phyloP scores from a whole-genome alignment of 371 early-diverging fungal species.

The Mucor indicus region DNA sequence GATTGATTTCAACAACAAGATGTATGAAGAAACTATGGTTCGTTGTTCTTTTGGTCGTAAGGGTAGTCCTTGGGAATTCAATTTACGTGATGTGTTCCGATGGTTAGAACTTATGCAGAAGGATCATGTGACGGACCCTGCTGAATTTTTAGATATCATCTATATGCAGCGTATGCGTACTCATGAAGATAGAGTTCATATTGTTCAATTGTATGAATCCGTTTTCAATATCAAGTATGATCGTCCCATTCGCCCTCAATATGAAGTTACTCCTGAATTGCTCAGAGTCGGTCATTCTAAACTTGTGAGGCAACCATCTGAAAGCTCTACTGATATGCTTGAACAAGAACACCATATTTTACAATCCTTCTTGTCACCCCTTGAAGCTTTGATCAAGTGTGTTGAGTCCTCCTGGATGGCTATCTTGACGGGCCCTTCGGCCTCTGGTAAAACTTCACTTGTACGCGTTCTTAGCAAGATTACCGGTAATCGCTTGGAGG shows the following conservation, averaged over 20 bases:
- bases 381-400: slow-evolving; percentile 84
- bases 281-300: slow-evolving; percentile 69
- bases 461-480: slow-evolving; percentile 80
- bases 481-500: slow-evolving; percentile 79
- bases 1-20: slow-evolving; percentile 84
- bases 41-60: slow-evolving; percentile 74
- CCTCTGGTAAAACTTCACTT: slow-evolving; percentile 86
- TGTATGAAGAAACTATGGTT: slow-evolving; percentile 85
- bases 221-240: slow-evolving; percentile 58
- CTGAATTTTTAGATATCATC: slow-evolving; percentile 74
- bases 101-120: slow-evolving; percentile 84
- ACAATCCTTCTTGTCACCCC: slow-evolving; percentile 61
- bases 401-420: slow-evolving; percentile 92
- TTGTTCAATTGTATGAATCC: slow-evolving; percentile 60
- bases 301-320: slow-evolving; percentile 44
- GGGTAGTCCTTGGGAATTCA: slow-evolving; percentile 98
- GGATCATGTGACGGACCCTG: slow-evolving; percentile 55
- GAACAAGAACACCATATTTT: slow-evolving; percentile 60
- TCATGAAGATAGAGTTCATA: slow-evolving; percentile 69
- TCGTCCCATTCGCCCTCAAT: slow-evolving; percentile 39
- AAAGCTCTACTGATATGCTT: slow-evolving; percentile 12
- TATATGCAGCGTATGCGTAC: slow-evolving; percentile 91
- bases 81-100: slow-evolving; percentile 93
- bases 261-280: slow-evolving; percentile 37
- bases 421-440: slow-evolving; percentile 86